Percentiles rank a stretch among this genome's conserved stretches.
These are phyloP conservation scores for Globisporangium paddicum DNA, from an alignment of 352 stramenopile species.

Conservation along the genomic window DNA sequence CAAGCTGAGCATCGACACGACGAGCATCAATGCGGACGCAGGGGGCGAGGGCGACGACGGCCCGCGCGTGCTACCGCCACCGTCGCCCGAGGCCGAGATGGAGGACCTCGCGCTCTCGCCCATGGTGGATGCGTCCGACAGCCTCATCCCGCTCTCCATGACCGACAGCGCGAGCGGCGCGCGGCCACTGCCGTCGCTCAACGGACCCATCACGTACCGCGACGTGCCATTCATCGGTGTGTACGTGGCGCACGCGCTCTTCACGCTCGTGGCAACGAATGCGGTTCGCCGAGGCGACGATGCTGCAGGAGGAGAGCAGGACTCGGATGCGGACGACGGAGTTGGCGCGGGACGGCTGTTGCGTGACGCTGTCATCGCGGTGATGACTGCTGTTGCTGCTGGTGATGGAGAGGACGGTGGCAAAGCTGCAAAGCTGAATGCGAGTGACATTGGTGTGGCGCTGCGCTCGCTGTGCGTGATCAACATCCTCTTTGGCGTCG, in stretches of 20 bases:
- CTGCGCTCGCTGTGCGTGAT: conserved; percentile 63
- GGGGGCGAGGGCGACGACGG: neutral
- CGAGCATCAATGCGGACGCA: conserved; percentile 14
- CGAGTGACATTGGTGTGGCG: conserved; percentile 40
- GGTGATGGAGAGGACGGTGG: neutral
- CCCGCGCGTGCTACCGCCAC: neutral
- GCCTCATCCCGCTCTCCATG: conserved; percentile 66
- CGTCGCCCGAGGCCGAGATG: conserved; percentile 28
- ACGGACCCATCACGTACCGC: conserved; percentile 51
- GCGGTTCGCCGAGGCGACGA: conserved; percentile 28
- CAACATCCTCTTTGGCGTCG: conserved; percentile 65
- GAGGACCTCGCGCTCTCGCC: conserved; percentile 59
- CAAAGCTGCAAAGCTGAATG: conserved; percentile 22
- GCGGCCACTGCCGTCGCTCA: conserved; percentile 59
- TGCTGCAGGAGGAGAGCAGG: neutral
- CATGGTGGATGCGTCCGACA: conserved; percentile 29
- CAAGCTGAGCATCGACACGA: conserved; percentile 14
- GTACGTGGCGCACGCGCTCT: conserved; percentile 48
- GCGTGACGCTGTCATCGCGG: conserved; percentile 12
- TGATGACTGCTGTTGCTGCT: neutral
- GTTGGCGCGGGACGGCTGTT: conserved; percentile 1
- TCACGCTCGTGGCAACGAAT: conserved; percentile 40
- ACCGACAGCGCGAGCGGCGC: conserved; percentile 51
- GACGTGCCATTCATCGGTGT: conserved; percentile 47
- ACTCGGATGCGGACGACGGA: neutral